Evolutionary conservation across 768 basidiomycete species (phyloP).

Genomic region (Epithele typhae): DNA sequence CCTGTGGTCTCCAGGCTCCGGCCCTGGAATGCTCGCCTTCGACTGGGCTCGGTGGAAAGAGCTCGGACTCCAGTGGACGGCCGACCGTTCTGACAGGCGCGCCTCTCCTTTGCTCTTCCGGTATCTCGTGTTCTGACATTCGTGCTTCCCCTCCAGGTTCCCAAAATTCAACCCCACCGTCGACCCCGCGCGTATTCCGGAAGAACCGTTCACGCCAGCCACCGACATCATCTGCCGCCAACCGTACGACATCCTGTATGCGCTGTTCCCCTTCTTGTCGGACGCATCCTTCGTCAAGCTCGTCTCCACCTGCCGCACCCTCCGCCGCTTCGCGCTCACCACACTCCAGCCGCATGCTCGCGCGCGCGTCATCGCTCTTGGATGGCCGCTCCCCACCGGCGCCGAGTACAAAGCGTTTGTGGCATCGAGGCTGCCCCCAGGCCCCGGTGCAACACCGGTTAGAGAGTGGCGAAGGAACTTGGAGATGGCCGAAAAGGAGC

Average conservation of each 20-base stretch:
- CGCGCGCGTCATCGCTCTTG: slow-evolving; percentile 18
- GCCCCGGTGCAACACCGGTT: not conserved
- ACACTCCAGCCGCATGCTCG: slow-evolving; percentile 23
- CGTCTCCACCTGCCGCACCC: slow-evolving; percentile 23
- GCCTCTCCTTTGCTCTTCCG: not conserved
- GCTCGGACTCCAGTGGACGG: slow-evolving; percentile 16
- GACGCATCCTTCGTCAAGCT: slow-evolving; percentile 19
- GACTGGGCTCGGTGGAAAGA: slow-evolving; percentile 18
- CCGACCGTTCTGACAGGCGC: slow-evolving; percentile 8
- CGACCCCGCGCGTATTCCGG: slow-evolving; percentile 10
- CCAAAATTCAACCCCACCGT: slow-evolving; percentile 21
- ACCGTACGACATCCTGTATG: slow-evolving; percentile 22
- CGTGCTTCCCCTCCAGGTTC: slow-evolving; percentile 21
- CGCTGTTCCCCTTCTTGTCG: slow-evolving; percentile 20
- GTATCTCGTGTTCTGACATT: too few species aligned
- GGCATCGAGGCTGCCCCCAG: too few species aligned
- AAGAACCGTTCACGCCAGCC: too few species aligned
- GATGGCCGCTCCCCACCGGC: slow-evolving; percentile 22
- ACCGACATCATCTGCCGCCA: slow-evolving; percentile 17
- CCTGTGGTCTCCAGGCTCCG: slow-evolving; percentile 17
- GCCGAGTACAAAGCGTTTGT: slow-evolving; percentile 10
- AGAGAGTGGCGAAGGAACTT: not conserved
- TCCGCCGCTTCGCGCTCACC: slow-evolving; percentile 22
- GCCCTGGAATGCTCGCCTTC: slow-evolving; percentile 13
- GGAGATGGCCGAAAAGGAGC: slow-evolving; percentile 15